These are phyloP conservation scores for Blepharisma stoltei DNA, from an alignment of 73 alveolate genomes.

Conservation along the genomic window DNA sequence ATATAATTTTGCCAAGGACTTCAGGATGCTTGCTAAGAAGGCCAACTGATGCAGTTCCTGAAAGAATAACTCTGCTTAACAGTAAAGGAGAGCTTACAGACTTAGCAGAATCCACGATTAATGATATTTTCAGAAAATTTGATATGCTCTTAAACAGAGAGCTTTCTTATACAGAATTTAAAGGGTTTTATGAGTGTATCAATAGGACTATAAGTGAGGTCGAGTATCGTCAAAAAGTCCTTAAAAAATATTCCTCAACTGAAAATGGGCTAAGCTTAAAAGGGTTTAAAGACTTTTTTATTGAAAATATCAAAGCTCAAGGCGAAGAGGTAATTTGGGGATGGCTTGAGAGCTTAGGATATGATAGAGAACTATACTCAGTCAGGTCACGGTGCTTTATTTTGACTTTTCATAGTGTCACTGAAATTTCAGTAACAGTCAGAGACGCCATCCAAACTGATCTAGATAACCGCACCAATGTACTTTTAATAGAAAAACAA, in stretches of 20 bases:
- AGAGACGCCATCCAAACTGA: slow-evolving; percentile 23
- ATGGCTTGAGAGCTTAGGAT: slow-evolving; percentile 51
- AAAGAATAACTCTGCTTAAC: slow-evolving; percentile 17
- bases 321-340: slow-evolving; percentile 31
- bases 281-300: slow-evolving; percentile 49
- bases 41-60: slow-evolving; percentile 30
- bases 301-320: slow-evolving; percentile 31
- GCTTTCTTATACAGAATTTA: slow-evolving; percentile 50
- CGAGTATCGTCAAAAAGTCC: not conserved
- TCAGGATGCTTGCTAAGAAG: slow-evolving; percentile 92
- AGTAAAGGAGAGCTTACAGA: slow-evolving; percentile 48
- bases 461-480: slow-evolving; percentile 10
- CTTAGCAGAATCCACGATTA: slow-evolving; percentile 46
- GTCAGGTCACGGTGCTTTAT: slow-evolving; percentile 45
- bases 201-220: not conserved
- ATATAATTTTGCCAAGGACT: slow-evolving; percentile 94
- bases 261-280: slow-evolving; percentile 42
- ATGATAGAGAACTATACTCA: slow-evolving; percentile 52
- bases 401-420: slow-evolving; percentile 45
- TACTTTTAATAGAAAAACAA: not conserved
- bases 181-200: slow-evolving; percentile 37
- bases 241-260: slow-evolving; percentile 17
- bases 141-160: slow-evolving; percentile 49
- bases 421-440: slow-evolving; percentile 35
- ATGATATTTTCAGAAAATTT: slow-evolving; percentile 56